Evolutionary conservation across 2,329 filamentous ascomycete species (phyloP).

Genomic region (Dactylellina haptotyla): DNA sequence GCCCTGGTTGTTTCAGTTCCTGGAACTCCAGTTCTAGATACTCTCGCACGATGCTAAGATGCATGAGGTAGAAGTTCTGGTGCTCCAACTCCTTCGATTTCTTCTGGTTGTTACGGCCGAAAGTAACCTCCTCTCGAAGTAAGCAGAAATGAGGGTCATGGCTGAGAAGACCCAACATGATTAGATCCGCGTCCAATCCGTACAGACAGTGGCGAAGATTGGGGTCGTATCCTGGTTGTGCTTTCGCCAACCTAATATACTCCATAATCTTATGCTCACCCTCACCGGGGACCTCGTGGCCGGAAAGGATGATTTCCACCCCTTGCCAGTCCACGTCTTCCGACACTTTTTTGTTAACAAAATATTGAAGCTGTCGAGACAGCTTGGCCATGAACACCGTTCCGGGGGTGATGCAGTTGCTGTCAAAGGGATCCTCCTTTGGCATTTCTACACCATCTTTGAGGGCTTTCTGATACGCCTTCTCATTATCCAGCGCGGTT

Average conservation of each 20-base stretch:
- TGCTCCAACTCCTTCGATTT: conserved; percentile 98
- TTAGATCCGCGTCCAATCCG: conserved; percentile 94
- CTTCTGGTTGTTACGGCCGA: conserved; percentile 84
- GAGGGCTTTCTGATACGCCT: conserved; percentile 90
- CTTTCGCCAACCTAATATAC: conserved; percentile 97
- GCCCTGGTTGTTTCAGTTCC: conserved; percentile 79
- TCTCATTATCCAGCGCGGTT: conserved; percentile 89
- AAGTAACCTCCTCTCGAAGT: conserved; percentile 95
- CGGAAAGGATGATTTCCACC: conserved; percentile 93
- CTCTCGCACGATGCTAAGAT: conserved; percentile 96
- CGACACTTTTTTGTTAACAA: conserved; percentile 97
- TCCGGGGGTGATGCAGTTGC: conserved; percentile 97
- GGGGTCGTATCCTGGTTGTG: conserved; percentile 88
- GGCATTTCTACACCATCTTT: conserved; percentile 89
- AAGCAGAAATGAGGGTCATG: conserved; percentile 99
- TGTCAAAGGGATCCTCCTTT: conserved; percentile 82
- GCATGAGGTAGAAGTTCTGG: conserved; percentile 97
- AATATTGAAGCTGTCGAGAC: conserved; percentile 93
- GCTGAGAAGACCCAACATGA: conserved; percentile 96
- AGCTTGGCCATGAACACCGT: conserved; percentile 98
- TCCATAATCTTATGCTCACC: conserved; percentile 99
- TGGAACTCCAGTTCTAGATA: conserved; percentile 98
- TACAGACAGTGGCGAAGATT: conserved; percentile 97
- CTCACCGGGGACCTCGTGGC: conserved; percentile 96
- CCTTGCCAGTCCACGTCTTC: conserved; percentile 98